Evolutionary conservation across 2,329 filamentous ascomycete species (phyloP), one percentile per base, ranked within the genome.

Genomic region (Xylariomycetidae sp.): DNA sequence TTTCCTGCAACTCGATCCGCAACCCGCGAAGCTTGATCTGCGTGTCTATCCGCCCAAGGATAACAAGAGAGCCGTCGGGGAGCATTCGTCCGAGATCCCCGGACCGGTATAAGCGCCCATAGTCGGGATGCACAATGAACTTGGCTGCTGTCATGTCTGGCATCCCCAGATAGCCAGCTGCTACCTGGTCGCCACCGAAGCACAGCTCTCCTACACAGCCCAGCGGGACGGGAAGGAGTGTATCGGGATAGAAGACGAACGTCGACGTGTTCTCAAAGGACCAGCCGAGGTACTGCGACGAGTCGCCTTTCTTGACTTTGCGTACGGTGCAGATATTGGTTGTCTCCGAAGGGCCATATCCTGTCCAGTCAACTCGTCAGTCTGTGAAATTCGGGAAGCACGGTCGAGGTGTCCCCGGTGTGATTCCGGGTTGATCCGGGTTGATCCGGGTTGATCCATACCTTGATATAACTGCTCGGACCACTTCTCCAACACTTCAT

Each of bases 321-420:
- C 79, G 80, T 7, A 90, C 72, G 0, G 83, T 87, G 58, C 85
- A 93, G 14, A 94, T 88, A 44, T 94, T 93, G 1, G 86, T 93
- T 0, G 83, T 87, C 56, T 93, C 88, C 1, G 83, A 86, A 0
- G 87, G 85, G 0, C 86, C 86, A 42, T 94, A 94, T 0, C 79
- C 64, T 67, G 22, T 20, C 15, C 8, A n/a, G 10, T n/a, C n/a
- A n/a, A n/a, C n/a, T n/a, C n/a, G 9, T n/a, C n/a, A n/a, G n/a
- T n/a, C n/a, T n/a, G n/a, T n/a, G n/a, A n/a, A n/a, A n/a, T n/a
- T n/a, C n/a, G n/a, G n/a, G n/a, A n/a, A n/a, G n/a, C n/a, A n/a
- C n/a, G n/a, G n/a, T n/a, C n/a, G n/a, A n/a, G n/a, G n/a, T n/a
- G n/a, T n/a, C n/a, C n/a, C n/a, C n/a, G n/a, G n/a, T n/a, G n/a